A percentile compares a stretch with the other conserved stretches of the same genome.
These are phyloP conservation scores for Delphinella strobiligena DNA, from an alignment of 2,329 filamentous ascomycete species.

Conservation along the genomic window DNA sequence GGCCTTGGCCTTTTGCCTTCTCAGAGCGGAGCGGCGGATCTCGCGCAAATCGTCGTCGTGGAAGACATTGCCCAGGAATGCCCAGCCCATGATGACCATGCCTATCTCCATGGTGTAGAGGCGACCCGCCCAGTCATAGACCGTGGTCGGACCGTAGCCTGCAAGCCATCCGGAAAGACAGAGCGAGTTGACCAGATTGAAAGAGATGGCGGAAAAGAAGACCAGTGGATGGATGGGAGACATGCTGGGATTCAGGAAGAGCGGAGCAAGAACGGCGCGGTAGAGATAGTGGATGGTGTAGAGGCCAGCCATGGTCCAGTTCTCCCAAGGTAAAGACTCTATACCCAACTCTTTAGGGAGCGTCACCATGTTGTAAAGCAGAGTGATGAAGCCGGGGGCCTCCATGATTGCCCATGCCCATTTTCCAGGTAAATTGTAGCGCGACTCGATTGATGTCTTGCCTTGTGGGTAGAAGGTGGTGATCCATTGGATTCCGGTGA, in stretches of 20 bases:
- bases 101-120: constrained; percentile 45
- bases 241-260: constrained; percentile 78
- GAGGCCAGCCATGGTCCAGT: constrained; percentile 60
- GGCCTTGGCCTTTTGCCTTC: constrained; percentile 41
- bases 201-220: constrained; percentile 50
- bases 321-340: constrained; percentile 57
- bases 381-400: constrained; percentile 58
- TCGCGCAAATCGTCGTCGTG: constrained; percentile 85
- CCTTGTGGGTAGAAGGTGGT: constrained; percentile 79
- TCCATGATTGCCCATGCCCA: constrained; percentile 87
- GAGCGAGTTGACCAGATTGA: constrained; percentile 72
- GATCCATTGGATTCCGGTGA: constrained; percentile 63
- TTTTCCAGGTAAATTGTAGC: constrained; percentile 78
- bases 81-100: constrained; percentile 61
- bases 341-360: constrained; percentile 50
- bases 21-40: constrained; percentile 60
- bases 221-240: constrained; percentile 69
- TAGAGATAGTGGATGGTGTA: constrained; percentile 81
- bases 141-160: constrained; percentile 61
- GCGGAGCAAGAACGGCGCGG: constrained; percentile 70
- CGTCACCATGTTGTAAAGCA: constrained; percentile 67
- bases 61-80: constrained; percentile 69
- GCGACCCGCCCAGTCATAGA: constrained; percentile 37
- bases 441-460: constrained; percentile 68
- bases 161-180: constrained; percentile 70